phyloP scores from a whole-genome alignment of 1,284 basidiomycete species.

The Fomitopsis pinicola region DNA sequence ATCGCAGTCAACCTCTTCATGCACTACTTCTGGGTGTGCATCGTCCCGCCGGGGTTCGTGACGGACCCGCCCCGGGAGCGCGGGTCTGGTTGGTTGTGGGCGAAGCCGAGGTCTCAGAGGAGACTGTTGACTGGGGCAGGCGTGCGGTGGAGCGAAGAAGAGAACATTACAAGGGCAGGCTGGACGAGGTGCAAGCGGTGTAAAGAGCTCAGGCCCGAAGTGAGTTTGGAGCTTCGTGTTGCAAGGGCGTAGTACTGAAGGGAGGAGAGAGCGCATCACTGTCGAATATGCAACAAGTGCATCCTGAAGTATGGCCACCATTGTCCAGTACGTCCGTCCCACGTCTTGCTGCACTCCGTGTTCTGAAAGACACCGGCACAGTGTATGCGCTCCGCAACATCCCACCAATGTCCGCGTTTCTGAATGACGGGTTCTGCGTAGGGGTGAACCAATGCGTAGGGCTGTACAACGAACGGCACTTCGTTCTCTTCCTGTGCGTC shows the following conservation, averaged over 20 bases:
- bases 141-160: slow-evolving; percentile 37
- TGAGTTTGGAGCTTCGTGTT: slow-evolving; percentile 33
- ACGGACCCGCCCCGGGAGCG: slow-evolving; percentile 41
- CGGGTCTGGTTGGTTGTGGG: slow-evolving; percentile 51
- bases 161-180: slow-evolving; percentile 47
- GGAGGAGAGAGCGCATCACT: slow-evolving; percentile 88
- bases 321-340: slow-evolving; percentile 65
- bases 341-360: not conserved
- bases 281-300: slow-evolving; percentile 89
- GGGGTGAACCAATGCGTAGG: slow-evolving; percentile 99
- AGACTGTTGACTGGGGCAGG: slow-evolving; percentile 29
- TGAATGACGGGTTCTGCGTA: slow-evolving; percentile 25
- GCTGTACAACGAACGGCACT: slow-evolving; percentile 93
- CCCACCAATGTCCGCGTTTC: not conserved
- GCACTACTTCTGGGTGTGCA: slow-evolving; percentile 86
- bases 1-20: slow-evolving; percentile 74
- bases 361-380: slow-evolving; percentile 17
- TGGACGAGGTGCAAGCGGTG: slow-evolving; percentile 69
- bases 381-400: slow-evolving; percentile 29
- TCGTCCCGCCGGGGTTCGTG: slow-evolving; percentile 71
- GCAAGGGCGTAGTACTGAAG: not conserved
- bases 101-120: slow-evolving; percentile 30
- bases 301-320: slow-evolving; percentile 95
- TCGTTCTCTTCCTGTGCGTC: slow-evolving; percentile 87
- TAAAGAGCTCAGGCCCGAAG: slow-evolving; percentile 75